Evolutionary conservation across 257 asterid species (phyloP), one percentile per base, ranked within the genome.

Genomic region (Petunia secreta): DNA sequence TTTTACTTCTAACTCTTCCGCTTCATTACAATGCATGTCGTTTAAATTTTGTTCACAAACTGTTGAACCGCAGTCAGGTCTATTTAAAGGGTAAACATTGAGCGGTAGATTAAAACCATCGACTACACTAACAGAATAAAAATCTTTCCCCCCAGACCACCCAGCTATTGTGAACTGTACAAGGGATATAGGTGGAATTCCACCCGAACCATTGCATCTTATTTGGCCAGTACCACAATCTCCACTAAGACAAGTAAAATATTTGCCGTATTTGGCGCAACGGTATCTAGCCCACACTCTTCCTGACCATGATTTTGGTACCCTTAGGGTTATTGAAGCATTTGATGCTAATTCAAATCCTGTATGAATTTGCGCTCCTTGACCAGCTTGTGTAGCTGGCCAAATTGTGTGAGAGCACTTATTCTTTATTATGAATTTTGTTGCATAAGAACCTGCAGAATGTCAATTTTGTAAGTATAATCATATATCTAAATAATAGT

Each of bases 41-140:
- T 82, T 90, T 7, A 91, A 69, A 62, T 91, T 80, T 0, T 34
- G 83, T 1, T 85, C 81, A 16, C 93, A 91, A 8, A 75, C 57
- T 2, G 83, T 78, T 2, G 83, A 1, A 0, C 64, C 75, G 6
- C 90, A 86, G 0, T 54, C 68, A 3, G 14, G 15, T n/a, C 78
- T 60, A 9, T 76, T 55, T 4, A 13, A 57, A 6, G 90, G 87
- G 0, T 13, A 8, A 25, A 88, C 79, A 39, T 79, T 75, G 0
- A 91, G 75, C 0, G 92, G 92, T 0, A 87, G 64, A 74, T 91
- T 91, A 82, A 88, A 91, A 0, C 92, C 93, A 39, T 91, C 92
- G 2, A 88, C 92, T 1, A 85, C 83, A 43, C 91, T 89, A 5
- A 91, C 50, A 5, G 90, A 92, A 44, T 82, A 91, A 66, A 84